Base-by-base conservation (phyloP, 768 basidiomycete genomes). In the Phlegmacium glaucopus region DNA sequence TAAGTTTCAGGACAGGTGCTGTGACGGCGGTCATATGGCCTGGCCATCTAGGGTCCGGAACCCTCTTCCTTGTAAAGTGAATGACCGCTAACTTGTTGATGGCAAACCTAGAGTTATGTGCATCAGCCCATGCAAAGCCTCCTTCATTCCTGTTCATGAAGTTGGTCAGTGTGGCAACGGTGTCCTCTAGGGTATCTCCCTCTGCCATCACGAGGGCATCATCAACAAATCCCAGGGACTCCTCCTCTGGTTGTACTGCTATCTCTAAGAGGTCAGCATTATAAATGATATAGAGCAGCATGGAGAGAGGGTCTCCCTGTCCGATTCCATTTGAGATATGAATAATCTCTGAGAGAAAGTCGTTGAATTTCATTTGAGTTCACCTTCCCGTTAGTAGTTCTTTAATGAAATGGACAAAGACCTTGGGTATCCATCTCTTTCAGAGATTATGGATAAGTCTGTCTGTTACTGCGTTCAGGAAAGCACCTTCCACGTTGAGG, bases 291-390 rank as follows among this genome's bases (percentile, higher is more conserved):
- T 50, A 50, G 6, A 42, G 27, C 0, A 56, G 15, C 45, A 50
- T 49, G 3, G 54, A 56, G 1, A 47, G 32, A 8, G 48, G 48
- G 16, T 44, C 43, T 0, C 54, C 54, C 47, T 56, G 54, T 7
- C 45, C 45, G 13, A 53, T 39, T 7, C 52, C 52, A 18, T 53
- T 47, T 4, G 16, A 9, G 3, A 51, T 38, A 8, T 15, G 27
- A 7, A 50, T n/a, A n/a, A n/a, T n/a, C n/a, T n/a, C n/a, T n/a
- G n/a, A n/a, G n/a, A n/a, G n/a, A n/a, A n/a, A n/a, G n/a, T n/a
- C n/a, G n/a, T n/a, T n/a, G n/a, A n/a, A n/a, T n/a, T n/a, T n/a
- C n/a, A n/a, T n/a, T n/a, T 49, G 27, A 6, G 48, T 53, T n/a
- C n/a, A 29, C 6, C 44, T 8, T 1, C 32, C 27, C 15, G 28